Conservation (phyloP, 1,284 basidiomycete genomes). For the Tylopilus sp. region DNA sequence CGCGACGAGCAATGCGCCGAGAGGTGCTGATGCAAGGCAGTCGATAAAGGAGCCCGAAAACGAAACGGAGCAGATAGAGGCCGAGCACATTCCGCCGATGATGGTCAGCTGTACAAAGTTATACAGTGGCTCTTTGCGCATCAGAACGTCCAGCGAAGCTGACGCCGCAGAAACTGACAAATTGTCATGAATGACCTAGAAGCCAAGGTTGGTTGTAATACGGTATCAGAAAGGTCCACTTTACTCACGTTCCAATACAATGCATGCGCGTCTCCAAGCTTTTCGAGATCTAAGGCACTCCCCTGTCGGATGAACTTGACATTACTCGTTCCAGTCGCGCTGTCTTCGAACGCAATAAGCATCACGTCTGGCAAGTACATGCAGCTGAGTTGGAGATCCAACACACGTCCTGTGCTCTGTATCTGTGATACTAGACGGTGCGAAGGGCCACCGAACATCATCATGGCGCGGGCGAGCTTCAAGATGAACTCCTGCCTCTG, state of each 20-base stretch:
- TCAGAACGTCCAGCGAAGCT: conserved; percentile 67
- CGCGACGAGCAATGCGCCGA: conserved; percentile 74
- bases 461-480: conserved; percentile 84
- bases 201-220: conserved; percentile 1
- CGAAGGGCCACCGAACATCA: conserved; percentile 94
- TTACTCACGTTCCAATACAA: conserved; percentile 73
- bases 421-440: conserved; percentile 87
- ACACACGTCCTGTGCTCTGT: conserved; percentile 77
- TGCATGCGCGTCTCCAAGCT: conserved; percentile 70
- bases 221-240: not conserved
- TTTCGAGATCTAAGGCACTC: conserved; percentile 70
- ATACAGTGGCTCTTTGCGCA: conserved; percentile 65
- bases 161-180: conserved; percentile 79
- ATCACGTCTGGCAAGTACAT: conserved; percentile 85
- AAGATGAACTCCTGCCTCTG: conserved; percentile 86
- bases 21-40: conserved; percentile 66
- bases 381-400: conserved; percentile 80
- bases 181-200: conserved; percentile 79
- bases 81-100: conserved; percentile 78
- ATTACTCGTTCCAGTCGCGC: conserved; percentile 77
- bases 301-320: conserved; percentile 81
- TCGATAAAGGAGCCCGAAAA: conserved; percentile 82
- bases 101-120: conserved; percentile 62
- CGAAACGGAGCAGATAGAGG: conserved; percentile 69
- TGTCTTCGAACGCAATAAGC: conserved; percentile 80